phyloP scores from a whole-genome alignment of 257 asterid genomes.

The Solanum sparsipilum region DNA sequence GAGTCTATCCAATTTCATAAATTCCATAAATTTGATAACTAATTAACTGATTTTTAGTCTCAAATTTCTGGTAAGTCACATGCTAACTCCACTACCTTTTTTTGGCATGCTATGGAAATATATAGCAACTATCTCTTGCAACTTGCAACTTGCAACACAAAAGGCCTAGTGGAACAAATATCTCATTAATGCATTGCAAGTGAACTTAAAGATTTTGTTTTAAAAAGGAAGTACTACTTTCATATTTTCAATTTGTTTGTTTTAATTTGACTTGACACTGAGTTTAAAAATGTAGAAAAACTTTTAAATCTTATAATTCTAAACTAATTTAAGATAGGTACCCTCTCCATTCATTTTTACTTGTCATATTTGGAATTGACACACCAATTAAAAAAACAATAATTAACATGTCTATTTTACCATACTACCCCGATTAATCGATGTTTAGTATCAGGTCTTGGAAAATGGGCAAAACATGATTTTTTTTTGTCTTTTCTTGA shows the following conservation, averaged over 20 bases:
- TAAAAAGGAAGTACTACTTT: neutral
- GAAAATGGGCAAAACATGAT: too few relatives aligned
- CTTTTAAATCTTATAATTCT: too few relatives aligned
- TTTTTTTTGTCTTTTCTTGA: too few relatives aligned
- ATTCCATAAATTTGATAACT: neutral
- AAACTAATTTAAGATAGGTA: too few relatives aligned
- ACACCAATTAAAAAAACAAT: too few relatives aligned
- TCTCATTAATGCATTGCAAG: constrained; percentile 19
- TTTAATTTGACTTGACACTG: too few relatives aligned
- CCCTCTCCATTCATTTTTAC: too few relatives aligned
- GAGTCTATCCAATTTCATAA: neutral
- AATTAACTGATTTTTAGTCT: neutral
- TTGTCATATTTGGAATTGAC: too few relatives aligned
- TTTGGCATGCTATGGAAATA: neutral
- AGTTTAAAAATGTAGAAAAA: too few relatives aligned
- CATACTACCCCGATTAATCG: too few relatives aligned
- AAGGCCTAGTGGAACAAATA: constrained; percentile 8
- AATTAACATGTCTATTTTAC: too few relatives aligned
- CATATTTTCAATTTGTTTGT: neutral
- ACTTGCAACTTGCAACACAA: neutral
- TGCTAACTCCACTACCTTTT: neutral
- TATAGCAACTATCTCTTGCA: neutral
- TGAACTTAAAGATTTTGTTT: constrained; percentile 11
- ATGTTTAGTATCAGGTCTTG: too few relatives aligned
- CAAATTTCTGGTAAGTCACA: neutral